Evolutionary conservation across 306 rosid genomes (phyloP).

Genomic region (Cucumis hystrix): DNA sequence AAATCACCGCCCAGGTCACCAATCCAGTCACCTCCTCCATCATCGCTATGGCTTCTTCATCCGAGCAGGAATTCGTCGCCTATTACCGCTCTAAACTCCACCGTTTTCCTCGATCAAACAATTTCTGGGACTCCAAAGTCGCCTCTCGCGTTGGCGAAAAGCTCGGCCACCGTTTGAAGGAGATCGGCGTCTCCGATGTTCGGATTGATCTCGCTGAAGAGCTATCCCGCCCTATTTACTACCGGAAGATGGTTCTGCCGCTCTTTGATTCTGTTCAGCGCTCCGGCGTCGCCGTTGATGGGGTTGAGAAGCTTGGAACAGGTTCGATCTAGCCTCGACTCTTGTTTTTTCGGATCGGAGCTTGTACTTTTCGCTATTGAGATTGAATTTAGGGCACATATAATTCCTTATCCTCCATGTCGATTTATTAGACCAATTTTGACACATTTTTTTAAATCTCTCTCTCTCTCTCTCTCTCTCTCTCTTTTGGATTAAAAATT

Average conservation of each 20-base stretch:
- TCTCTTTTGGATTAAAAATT: neutral
- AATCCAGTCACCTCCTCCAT: slow-evolving; percentile 14
- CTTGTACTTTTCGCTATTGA: neutral
- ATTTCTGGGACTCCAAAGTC: slow-evolving; percentile 17
- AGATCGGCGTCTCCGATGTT: slow-evolving; percentile 7
- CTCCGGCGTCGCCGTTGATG: slow-evolving; percentile 3
- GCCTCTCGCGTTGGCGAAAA: slow-evolving; percentile 18
- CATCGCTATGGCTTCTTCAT: slow-evolving; percentile 26
- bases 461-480: neutral
- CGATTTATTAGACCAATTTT: neutral
- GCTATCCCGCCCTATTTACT: slow-evolving; percentile 5
- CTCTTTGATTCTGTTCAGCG: slow-evolving; percentile 10
- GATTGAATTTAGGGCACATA: neutral
- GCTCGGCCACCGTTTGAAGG: slow-evolving; percentile 8
- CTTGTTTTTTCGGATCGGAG: neutral
- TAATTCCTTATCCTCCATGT: neutral
- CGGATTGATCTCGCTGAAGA: slow-evolving; percentile 9
- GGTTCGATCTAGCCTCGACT: neutral
- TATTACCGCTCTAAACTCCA: slow-evolving; percentile 11
- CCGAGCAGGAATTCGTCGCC: slow-evolving; percentile 20
- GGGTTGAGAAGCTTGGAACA: slow-evolving; percentile 4
- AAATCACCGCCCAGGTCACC: slow-evolving; percentile 17
- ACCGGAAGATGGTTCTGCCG: slow-evolving; percentile 9
- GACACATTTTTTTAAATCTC: neutral
- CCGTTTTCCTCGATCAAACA: slow-evolving; percentile 10